Conservation (phyloP, 2,329 filamentous ascomycete species). For the Colletotrichum cuscutae region DNA sequence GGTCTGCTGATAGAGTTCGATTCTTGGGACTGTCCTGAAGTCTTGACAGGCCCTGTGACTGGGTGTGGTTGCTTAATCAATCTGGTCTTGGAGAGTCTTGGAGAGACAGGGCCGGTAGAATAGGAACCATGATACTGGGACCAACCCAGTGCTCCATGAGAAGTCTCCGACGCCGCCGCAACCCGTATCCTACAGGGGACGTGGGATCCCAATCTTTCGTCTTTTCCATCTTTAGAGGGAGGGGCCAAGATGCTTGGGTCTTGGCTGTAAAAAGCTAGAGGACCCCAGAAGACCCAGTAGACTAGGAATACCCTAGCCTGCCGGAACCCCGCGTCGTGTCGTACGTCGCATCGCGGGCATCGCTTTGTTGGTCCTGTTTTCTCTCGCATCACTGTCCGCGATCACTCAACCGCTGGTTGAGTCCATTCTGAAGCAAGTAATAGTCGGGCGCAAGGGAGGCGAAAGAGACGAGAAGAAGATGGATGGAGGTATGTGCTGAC, state of each 20-base stretch:
- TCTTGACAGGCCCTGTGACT: neutral
- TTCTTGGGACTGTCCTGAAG: neutral
- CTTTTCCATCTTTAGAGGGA: conserved; percentile 12
- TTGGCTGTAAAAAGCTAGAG: conserved; percentile 21
- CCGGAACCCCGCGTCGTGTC: conserved; percentile 17
- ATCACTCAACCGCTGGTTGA: neutral
- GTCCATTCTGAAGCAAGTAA: neutral
- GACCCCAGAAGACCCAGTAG: neutral
- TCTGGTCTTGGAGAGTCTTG: neutral
- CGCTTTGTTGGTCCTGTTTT: neutral
- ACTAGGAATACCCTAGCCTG: neutral
- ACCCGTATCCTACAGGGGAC: neutral
- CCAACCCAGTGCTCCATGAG: neutral
- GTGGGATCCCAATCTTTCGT: neutral
- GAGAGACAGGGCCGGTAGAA: neutral
- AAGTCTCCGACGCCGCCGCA: neutral
- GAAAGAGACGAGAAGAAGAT: neutral
- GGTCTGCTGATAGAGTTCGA: neutral
- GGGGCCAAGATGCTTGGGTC: conserved; percentile 26
- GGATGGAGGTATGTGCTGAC: conserved; percentile 24
- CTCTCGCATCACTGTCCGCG: neutral
- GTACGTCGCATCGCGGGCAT: neutral
- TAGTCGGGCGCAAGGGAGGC: neutral
- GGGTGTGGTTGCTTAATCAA: neutral
- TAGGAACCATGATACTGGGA: conserved; percentile 28